Base-by-base conservation (phyloP, 2,329 filamentous ascomycete genomes). In the Akanthomyces lecanii region DNA sequence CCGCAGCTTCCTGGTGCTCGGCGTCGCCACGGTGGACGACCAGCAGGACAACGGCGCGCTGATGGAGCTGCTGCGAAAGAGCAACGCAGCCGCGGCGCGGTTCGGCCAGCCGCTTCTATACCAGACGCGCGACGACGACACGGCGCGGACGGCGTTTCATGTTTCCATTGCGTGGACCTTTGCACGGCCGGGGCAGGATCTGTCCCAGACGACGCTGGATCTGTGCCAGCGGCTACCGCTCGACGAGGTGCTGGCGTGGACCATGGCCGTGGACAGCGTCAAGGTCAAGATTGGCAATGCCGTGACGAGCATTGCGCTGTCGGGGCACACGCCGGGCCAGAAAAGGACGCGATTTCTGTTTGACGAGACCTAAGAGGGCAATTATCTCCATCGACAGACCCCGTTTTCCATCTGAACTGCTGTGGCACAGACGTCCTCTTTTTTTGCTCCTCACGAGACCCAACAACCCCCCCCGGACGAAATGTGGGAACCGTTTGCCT, bases 91-190 rank as follows among this genome's bases (percentile, higher is more conserved):
- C 1, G 85, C 88, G 3, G 73, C 77, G 23, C 71, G 71, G 1
- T 89, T 88, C 72, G 80, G 79, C 0, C 91, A 96, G 71, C 87
- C 90, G 1, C 75, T 82, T 28, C 81, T 98, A 1, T 98, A 98
- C 73, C 73, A 77, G 62, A 68, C 68, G 59, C 66, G 57, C 33
- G 62, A 64, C 6, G 64, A 60, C 5, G 72, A 72, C 11, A 44
- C 65, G 7, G 71, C 66, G 42, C 71, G 67, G 40, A 65, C 54
- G 67, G 85, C 83, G 25, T 97, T 97, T 71, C 95, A 99, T 75
- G 78, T 98, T 64, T 97, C 92, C 52, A 85, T 99, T 62, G 95
- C 89, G 0, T 98, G 94, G 95, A 89, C 85, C 1, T 81, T 94
- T 65, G 74, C 79, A 11, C 72, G 78, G 48, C 87, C 85, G 0